These are phyloP conservation scores for Mastigamoeba balamuthi DNA, from an alignment of 78 protist species.

Conservation along the genomic window DNA sequence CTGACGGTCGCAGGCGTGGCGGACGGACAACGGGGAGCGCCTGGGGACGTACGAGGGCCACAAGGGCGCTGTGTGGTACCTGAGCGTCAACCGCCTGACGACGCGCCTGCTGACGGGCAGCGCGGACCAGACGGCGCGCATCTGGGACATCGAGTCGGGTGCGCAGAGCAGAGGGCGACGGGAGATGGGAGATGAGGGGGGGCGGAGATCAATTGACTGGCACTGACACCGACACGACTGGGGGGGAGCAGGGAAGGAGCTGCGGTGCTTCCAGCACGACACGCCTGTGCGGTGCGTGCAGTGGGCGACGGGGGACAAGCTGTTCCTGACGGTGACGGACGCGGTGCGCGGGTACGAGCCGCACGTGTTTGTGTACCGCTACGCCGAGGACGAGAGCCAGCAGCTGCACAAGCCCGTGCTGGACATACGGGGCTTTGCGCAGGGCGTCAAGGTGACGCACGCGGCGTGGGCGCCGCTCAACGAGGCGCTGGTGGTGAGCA, in stretches of 20 bases:
- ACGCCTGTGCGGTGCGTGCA: slow-evolving; percentile 7
- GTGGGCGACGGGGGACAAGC: background rate
- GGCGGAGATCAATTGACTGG: too few species aligned
- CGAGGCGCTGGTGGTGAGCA: background rate
- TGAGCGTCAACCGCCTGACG: slow-evolving; percentile 27
- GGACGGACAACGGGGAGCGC: slow-evolving; percentile 49
- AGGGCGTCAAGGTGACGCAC: background rate
- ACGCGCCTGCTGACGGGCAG: slow-evolving; percentile 31
- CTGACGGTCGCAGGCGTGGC: slow-evolving; percentile 56
- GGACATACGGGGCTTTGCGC: background rate
- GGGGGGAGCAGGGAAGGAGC: background rate
- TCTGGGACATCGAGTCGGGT: slow-evolving; percentile 71
- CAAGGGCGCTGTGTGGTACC: slow-evolving; percentile 46
- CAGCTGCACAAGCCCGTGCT: background rate
- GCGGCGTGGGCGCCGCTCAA: background rate
- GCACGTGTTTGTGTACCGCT: background rate
- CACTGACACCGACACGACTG: too few species aligned
- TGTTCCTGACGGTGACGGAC: background rate
- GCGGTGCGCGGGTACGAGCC: background rate
- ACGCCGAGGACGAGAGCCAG: background rate
- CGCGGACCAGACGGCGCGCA: slow-evolving; percentile 13
- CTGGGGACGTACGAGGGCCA: slow-evolving; percentile 72
- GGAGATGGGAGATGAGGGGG: too few species aligned
- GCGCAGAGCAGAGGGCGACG: too few species aligned
- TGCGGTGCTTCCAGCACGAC: background rate